phyloP scores from a whole-genome alignment of 371 early-diverging fungal species.

The Mucor mucedo region DNA sequence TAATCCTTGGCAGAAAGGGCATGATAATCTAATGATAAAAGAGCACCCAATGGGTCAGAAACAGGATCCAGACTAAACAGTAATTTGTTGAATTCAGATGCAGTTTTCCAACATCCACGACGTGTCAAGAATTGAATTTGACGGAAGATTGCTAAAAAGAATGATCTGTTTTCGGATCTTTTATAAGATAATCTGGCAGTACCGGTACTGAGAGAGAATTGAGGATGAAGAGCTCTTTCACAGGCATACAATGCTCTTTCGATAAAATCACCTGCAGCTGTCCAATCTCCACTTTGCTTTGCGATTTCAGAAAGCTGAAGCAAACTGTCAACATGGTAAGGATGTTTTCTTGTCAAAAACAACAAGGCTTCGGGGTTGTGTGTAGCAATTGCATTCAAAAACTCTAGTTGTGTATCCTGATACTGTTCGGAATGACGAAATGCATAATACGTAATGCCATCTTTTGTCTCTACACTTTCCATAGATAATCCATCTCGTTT shows the following conservation, averaged over 20 bases:
- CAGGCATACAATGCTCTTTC: constrained; percentile 85
- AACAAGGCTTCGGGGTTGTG: constrained; percentile 81
- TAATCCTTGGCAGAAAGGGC: constrained; percentile 82
- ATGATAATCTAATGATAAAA: constrained; percentile 82
- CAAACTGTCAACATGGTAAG: constrained; percentile 86
- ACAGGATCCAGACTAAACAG: constrained; percentile 78
- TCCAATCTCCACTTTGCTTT: constrained; percentile 81
- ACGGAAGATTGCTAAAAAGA: constrained; percentile 83
- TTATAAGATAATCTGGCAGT: constrained; percentile 71
- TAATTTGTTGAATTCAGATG: constrained; percentile 87
- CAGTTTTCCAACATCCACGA: constrained; percentile 92
- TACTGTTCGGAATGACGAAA: constrained; percentile 76
- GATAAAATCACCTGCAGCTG: constrained; percentile 77
- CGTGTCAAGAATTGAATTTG: constrained; percentile 85
- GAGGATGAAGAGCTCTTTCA: constrained; percentile 83
- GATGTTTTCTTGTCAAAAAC: constrained; percentile 70
- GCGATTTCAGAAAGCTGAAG: constrained; percentile 85
- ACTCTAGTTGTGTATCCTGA: constrained; percentile 74
- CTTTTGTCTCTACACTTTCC: constrained; percentile 62
- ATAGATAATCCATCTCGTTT: constrained; percentile 73
- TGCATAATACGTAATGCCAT: constrained; percentile 62
- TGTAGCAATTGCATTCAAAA: constrained; percentile 71
- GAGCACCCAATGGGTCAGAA: constrained; percentile 76
- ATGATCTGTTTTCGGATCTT: constrained; percentile 77
- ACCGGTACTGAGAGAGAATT: constrained; percentile 77